Evolutionary conservation across 1,284 basidiomycete species (phyloP), one percentile per base, ranked within the genome.

Genomic region (Calocybe gambosa): DNA sequence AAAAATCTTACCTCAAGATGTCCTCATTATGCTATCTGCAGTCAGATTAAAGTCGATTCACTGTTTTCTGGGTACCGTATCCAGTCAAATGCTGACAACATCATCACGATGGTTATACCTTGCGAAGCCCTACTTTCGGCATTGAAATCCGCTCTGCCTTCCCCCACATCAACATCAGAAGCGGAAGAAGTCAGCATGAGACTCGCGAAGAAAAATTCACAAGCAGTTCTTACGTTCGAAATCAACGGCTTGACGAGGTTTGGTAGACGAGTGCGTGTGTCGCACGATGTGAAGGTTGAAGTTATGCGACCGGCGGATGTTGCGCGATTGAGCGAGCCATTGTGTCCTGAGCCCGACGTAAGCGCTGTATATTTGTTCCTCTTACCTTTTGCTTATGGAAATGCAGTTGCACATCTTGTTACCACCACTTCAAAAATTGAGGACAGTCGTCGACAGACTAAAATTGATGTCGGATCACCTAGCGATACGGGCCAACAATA

Each of bases 271-370:
- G 73, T 86, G 33, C 70, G 72, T 39, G 75, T 89, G 13, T 68
- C 75, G 2, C 85, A 90, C 59, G 86, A 89, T 54, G 83, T 89
- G 40, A 71, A 75, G 51, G 83, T 89, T 43, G 85, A 88, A 42
- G 80, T 96, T 5, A 71, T 93, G 67, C 80, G 80, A 40, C 80
- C 83, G 0, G 67, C 71, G 0, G 85, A 93, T 47, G 80, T 89
- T 12, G 78, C 75, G 15, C 78, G 75, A 50, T 71, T 95, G 45
- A 74, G 71, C 15, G 91, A 95, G 61, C 93, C 92, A 0, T 62
- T 89, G 54, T 94, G 91, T 63, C 92, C 93, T 0, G 84, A 89
- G 36, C 89, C 92, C 5, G 88, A 95, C 58, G 93, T 93, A 55
- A 62, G 52, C 0, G 41, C 34, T 39, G n/a, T n/a, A n/a, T n/a